phyloP scores from a whole-genome alignment of 2,329 filamentous ascomycete species.

The Neopestalotiopsis clavispora region DNA sequence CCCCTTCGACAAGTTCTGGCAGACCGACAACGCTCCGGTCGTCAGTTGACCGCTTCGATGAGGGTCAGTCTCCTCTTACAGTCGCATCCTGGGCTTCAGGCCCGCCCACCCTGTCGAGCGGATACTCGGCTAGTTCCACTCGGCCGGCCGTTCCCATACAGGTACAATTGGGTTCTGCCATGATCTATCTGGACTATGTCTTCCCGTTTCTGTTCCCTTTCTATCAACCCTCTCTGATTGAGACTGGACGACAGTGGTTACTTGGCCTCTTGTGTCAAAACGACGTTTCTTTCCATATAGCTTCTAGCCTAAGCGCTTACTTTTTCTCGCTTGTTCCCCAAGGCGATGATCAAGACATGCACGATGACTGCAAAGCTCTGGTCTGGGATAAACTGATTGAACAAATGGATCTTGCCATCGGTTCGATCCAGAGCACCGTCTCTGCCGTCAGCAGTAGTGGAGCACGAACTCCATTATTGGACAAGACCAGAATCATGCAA shows the following conservation, averaged over 20 bases:
- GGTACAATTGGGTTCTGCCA: not conserved
- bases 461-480: not conserved
- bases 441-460: not conserved
- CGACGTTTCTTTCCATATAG: conserved; percentile 1
- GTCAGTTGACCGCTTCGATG: not conserved
- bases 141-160: not conserved
- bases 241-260: conserved; percentile 10
- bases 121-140: not conserved
- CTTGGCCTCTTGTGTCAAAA: conserved; percentile 3
- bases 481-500: conserved; percentile 2
- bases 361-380: conserved; percentile 5
- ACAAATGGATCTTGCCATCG: conserved; percentile 3
- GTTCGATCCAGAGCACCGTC: not conserved
- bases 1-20: not conserved
- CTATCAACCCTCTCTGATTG: not conserved
- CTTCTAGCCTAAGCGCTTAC: conserved; percentile 4
- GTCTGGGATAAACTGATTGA: conserved; percentile 1
- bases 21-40: not conserved
- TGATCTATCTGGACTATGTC: conserved; percentile 9
- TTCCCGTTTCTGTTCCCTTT: conserved; percentile 7
- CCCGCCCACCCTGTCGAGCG: not conserved
- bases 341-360: not conserved
- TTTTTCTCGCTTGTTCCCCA: conserved; percentile 1
- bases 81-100: not conserved
- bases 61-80: not conserved